Evolutionary conservation across 495 filamentous ascomycete species (phyloP), one percentile per base, ranked within the genome.

Genomic region (Xeromyces bisporus): DNA sequence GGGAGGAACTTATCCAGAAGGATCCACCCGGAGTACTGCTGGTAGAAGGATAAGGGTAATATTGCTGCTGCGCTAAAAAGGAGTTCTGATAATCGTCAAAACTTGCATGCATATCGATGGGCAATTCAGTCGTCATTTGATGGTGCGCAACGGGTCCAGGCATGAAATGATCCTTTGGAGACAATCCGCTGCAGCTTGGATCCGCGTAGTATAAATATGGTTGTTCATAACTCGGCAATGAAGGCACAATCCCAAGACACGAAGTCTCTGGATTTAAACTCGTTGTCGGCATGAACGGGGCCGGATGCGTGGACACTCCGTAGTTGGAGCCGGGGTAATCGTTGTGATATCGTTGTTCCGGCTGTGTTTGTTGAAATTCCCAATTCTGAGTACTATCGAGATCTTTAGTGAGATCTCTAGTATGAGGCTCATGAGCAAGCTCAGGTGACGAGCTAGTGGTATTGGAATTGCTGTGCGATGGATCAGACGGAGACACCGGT

Each of bases 401-500:
- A 13, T 43, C 42, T 6, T 21, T 21, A 21, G 4, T 5, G n/a
- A 16, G 40, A 13, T 43, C 42, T 6, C 9, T 21, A 21, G 4
- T 5, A 21, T 21, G 4, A 9, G 4, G 4, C 4, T 21, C 20
- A 28, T 11, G 26, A 15, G 9, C 4, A 15, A 11, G n/a, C 8
- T 7, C 11, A 4, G 32, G 35, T 3, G 46, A 51, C 16, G 41
- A 17, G 9, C 42, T 40, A 0, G 44, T 33, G 4, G 50, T 42
- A 11, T 46, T 39, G 29, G 39, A 37, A 17, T 33, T 42, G 32
- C 36, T 53, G 9, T 47, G 43, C 0, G 47, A 53, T 16, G 52
- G 54, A 7, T 60, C 54, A 6, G 55, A 44, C 6, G 58, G 58
- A 9, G 55, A 58, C 1, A 39, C 27, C 9, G 58, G 58, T 29